A percentile compares a stretch with the other conserved stretches of the same genome.
Conservation (phyloP, 2,329 filamentous ascomycete species). For the Falciphora oryzae region DNA sequence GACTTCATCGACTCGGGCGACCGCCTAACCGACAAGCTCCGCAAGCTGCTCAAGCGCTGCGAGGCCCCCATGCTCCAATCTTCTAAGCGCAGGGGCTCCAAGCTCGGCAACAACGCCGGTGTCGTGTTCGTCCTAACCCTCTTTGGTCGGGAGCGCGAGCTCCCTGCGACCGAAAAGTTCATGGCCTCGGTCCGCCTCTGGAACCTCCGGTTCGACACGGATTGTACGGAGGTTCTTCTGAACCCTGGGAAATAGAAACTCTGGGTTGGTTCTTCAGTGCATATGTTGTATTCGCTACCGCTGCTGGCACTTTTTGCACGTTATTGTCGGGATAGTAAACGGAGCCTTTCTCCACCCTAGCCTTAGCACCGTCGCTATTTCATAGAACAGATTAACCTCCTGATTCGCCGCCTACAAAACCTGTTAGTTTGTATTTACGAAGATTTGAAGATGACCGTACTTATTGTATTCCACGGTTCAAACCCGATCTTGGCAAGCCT, state of each 20-base stretch:
- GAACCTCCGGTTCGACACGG: conserved; percentile 91
- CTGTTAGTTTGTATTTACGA: no score
- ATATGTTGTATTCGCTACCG: no score
- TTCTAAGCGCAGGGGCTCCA: conserved; percentile 67
- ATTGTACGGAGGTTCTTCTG: conserved; percentile 82
- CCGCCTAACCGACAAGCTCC: conserved; percentile 77
- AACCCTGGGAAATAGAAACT: conserved; percentile 53
- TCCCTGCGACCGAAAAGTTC: conserved; percentile 85
- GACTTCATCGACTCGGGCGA: conserved; percentile 90
- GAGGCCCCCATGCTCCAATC: conserved; percentile 91
- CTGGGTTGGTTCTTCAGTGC: no score
- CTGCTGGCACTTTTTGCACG: no score
- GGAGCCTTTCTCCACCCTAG: no score
- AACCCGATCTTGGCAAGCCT: no score
- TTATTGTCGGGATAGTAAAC: no score
- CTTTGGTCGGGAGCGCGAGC: conserved; percentile 84
- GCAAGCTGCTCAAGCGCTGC: conserved; percentile 83
- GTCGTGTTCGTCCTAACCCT: conserved; percentile 95
- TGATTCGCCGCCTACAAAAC: no score
- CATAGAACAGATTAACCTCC: no score
- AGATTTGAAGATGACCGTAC: no score
- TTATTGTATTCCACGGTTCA: no score
- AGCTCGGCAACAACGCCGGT: conserved; percentile 86
- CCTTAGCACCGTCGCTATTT: no score
- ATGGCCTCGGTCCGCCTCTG: conserved; percentile 86